These are phyloP conservation scores for Gonapodya sp. DNA, from an alignment of 192 early-diverging fungal genomes.

Conservation along the genomic window DNA sequence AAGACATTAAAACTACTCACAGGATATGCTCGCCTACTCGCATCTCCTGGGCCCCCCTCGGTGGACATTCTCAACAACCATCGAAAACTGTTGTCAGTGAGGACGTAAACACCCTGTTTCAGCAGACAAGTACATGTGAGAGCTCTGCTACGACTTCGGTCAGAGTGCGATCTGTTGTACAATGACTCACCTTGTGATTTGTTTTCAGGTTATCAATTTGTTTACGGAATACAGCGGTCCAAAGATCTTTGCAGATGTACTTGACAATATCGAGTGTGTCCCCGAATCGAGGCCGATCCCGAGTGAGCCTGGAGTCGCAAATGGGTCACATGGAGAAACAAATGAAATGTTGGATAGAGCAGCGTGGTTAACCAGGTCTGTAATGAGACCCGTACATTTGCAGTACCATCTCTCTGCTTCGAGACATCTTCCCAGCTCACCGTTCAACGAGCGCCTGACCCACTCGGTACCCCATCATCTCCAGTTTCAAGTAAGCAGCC, in stretches of 20 bases:
- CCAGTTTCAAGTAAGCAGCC: constrained; percentile 82
- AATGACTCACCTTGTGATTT: constrained; percentile 70
- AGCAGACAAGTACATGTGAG: background rate
- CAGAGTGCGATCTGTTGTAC: constrained; percentile 5
- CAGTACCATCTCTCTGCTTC: too few species aligned
- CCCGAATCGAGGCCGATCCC: constrained; percentile 73
- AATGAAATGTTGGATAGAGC: too few species aligned
- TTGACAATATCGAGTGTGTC: constrained; percentile 97
- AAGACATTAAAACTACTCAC: constrained; percentile 31
- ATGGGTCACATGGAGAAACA: too few species aligned
- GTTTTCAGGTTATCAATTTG: constrained; percentile 99
- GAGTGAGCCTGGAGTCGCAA: constrained; percentile 71
- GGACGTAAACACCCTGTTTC: constrained; percentile 88
- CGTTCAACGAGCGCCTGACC: constrained; percentile 80
- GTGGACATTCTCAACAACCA: constrained; percentile 92
- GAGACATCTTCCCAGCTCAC: constrained; percentile 14
- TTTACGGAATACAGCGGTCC: constrained; percentile 90
- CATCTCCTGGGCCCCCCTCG: constrained; percentile 63
- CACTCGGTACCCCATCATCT: constrained; percentile 81
- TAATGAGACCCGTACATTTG: too few species aligned
- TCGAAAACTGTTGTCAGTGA: constrained; percentile 94
- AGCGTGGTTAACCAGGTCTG: too few species aligned
- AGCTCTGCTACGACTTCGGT: background rate
- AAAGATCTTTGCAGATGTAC: constrained; percentile 98
- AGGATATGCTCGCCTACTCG: constrained; percentile 65